Conservation (phyloP, 1,139 yeast species). For the Debaryomyces robertsiae region DNA sequence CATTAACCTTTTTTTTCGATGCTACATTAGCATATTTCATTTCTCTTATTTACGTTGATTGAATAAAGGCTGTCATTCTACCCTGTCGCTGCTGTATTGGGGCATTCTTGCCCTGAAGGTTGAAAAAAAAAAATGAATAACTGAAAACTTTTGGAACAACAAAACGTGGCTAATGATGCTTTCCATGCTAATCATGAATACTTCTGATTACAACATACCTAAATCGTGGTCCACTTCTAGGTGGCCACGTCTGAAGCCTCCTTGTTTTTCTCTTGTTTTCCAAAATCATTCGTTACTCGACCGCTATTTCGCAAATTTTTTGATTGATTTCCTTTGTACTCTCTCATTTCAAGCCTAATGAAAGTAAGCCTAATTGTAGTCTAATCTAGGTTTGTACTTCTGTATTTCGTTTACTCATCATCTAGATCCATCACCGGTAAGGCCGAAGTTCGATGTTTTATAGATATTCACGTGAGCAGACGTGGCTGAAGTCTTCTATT, state of each 20-base stretch:
- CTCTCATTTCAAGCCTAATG: too few relatives aligned
- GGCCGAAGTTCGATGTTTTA: not conserved
- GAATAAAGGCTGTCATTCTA: constrained; percentile 6
- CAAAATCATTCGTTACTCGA: constrained; percentile 5
- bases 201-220: constrained; percentile 43
- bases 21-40: not conserved
- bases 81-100: not conserved
- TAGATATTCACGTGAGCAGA: not conserved
- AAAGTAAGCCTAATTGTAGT: too few relatives aligned
- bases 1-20: not conserved
- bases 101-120: too few relatives aligned
- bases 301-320: not conserved
- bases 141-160: not conserved
- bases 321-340: not conserved
- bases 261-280: too few relatives aligned
- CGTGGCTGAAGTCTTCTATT: not conserved
- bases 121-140: too few relatives aligned
- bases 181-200: constrained; percentile 56
- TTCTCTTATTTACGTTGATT: constrained; percentile 6
- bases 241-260: constrained; percentile 36
- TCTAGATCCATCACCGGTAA: too few relatives aligned
- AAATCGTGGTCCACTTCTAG: constrained; percentile 27
- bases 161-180: constrained; percentile 45
- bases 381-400: too few relatives aligned
- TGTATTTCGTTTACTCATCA: too few relatives aligned